phyloP scores from a whole-genome alignment of 2,329 filamentous ascomycete species.

The Trichoderma sp. region DNA sequence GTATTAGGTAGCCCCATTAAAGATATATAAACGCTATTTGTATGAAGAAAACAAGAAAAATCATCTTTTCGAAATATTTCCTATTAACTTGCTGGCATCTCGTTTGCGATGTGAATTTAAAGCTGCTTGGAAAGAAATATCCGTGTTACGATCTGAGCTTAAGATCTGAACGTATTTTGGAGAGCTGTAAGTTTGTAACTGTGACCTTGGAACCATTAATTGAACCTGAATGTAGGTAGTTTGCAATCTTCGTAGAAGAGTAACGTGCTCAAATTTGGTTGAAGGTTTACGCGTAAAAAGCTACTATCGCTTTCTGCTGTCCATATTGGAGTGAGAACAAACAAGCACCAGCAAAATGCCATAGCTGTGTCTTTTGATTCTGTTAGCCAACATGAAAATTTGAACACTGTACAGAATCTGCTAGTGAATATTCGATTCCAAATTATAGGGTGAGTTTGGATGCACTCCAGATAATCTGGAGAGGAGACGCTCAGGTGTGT shows the following conservation, averaged over 20 bases:
- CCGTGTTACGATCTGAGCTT: no score
- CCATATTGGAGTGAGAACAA: constrained; percentile 25
- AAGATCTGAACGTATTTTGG: no score
- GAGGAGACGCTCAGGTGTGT: constrained; percentile 2
- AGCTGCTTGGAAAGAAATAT: no score
- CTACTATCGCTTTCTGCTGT: neutral
- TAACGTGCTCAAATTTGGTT: neutral
- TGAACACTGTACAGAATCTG: constrained; percentile 39
- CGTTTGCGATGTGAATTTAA: neutral
- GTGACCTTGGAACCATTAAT: neutral
- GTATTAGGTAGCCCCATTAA: neutral
- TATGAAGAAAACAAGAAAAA: neutral
- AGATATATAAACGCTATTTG: neutral
- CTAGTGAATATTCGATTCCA: constrained; percentile 34
- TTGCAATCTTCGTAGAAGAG: neutral
- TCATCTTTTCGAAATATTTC: neutral
- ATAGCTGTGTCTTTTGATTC: constrained; percentile 30
- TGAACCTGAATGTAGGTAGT: no score
- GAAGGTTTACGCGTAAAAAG: neutral
- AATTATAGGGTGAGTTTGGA: constrained; percentile 4
- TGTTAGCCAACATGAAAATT: constrained; percentile 32
- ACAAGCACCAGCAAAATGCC: constrained; percentile 29
- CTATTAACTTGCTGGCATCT: neutral
- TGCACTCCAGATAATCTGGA: constrained; percentile 18
- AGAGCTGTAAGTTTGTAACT: no score